Evolutionary conservation across 2,329 filamentous ascomycete genomes (phyloP), one percentile per base, ranked within the genome.

Genomic region (Daldinia eschscholtzii): DNA sequence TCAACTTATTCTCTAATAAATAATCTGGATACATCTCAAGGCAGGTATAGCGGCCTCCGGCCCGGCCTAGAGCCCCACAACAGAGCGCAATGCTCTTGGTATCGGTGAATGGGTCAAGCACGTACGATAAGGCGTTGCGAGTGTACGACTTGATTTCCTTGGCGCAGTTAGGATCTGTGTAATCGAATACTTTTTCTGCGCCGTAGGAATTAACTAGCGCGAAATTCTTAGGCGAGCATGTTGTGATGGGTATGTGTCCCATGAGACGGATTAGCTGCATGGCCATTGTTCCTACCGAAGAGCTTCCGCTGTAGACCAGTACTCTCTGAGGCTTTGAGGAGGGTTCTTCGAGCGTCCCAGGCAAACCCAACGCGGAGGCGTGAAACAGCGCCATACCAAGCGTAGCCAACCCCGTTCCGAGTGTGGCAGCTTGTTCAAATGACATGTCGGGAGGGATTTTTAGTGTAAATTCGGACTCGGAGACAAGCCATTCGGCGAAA

Each of bases 401-500:
- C n/a, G 56, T 33, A 42, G 62, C 44, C 20, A 48, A 10, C 4
- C 20, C 44, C 10, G 44, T 48, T 23, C 44, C 44, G 9, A 48
- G 15, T 15, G 44, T 13, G 6, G 44, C 62, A n/a, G 46, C 62
- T 13, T 59, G 18, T n/a, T 59, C 62, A 4, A 52, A 26, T 3
- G 37, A 26, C 28, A 60, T 26, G 13, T 33, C 18, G 6, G 52
- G n/a, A 1, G 56, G 56, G n/a, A 60, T 41, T 20, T 46, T 37
- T 2, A 58, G 30, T 1, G 37, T 37, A 3, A 57, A 35, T n/a
- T 55, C 39, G 39, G 39, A 42, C n/a, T 42, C 39, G 39, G 39
- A 42, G 39, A 42, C 39, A 10, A 42, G 44, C 44, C 44, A 48
- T 48, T 23, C 44, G 44, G 62, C 74, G 62, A 6, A 76, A 35